phyloP scores from a whole-genome alignment of 257 asterid genomes.

The Solanum gandarillasii region DNA sequence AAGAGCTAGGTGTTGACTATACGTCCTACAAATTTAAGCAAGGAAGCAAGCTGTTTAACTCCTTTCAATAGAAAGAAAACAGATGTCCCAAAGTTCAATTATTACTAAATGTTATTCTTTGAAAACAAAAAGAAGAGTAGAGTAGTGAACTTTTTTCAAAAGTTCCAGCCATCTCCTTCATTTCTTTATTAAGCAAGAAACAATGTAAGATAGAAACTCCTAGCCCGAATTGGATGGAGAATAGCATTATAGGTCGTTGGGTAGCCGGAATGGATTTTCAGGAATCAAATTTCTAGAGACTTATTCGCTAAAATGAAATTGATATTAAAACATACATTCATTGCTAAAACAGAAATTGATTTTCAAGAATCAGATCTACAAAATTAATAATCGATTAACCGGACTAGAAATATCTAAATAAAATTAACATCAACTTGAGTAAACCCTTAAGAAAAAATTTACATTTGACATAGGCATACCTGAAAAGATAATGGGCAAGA shows the following conservation, averaged over 20 bases:
- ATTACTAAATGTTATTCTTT: too few relatives aligned
- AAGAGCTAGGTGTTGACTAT: too few relatives aligned
- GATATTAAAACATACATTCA: neutral
- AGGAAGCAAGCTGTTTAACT: neutral
- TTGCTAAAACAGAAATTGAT: neutral
- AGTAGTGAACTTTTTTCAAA: neutral
- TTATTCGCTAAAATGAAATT: neutral
- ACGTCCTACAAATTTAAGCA: neutral
- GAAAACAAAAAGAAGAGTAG: neutral
- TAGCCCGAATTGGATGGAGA: neutral
- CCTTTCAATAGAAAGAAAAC: neutral
- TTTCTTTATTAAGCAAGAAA: neutral
- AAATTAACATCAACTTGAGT: neutral
- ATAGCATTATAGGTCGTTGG: neutral
- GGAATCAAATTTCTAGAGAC: neutral
- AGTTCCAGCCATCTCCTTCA: neutral
- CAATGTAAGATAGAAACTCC: neutral
- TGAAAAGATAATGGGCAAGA: constrained; percentile 9
- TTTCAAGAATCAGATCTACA: too few relatives aligned
- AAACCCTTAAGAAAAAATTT: neutral
- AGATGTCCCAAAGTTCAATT: neutral
- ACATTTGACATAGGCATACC: constrained; percentile 23
- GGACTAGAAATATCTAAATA: neutral
- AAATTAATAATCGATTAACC: too few relatives aligned
- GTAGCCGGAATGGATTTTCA: too few relatives aligned